Base-by-base conservation (phyloP, 805 yeast genomes). In the Saccharomycopsis selenospora region DNA sequence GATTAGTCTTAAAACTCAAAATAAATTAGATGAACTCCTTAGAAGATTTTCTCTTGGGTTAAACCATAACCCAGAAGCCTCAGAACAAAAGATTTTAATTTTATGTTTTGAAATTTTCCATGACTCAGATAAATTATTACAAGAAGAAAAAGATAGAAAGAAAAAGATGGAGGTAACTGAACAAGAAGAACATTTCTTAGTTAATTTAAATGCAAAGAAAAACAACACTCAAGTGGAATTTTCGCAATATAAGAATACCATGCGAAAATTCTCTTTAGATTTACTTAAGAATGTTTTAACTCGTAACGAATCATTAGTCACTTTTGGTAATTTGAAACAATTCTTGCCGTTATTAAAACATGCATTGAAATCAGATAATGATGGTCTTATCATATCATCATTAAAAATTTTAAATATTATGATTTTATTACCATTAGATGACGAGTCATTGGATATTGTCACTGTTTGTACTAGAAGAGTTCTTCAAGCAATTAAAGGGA, bases 11-110 rank as follows among this genome's bases (percentile, higher is more conserved):
- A 85, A 78, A 60, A 75, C 79, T 17, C 91, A 85, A 61, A 76
- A 76, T 51, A 88, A 85, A 57, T 66, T 90, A 36, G 88, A 83
- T 56, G 96, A 88, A 59, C 67, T 93, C 36, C 63, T 91, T 55
- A 75, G 86, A 61, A 75, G 95, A 52, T 77, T 82, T 57, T 72
- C 95, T 0, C 64, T 77, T n/a, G 99, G 99, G 26, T 66, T 93
- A 49, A 77, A 79, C 55, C 80, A 75, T 54, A 93, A 91, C 61
- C 68, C 67, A 4, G 85, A 80, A 48, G 66, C 77, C 1, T 64
- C 78, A 2, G 66, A 79, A 0, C 70, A 73, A 22, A 82, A 79
- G 17, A 78, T 85, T 42, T 67, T 91, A 40, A 67, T 78, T 5
- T 68, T 91, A 51, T 83, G 95, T 62, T 82, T 77, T 60, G 90